Percentiles rank a stretch among this genome's conserved stretches.
Evolutionary conservation across 345 rosid genomes (phyloP).

Genomic region (Balakata baccata): DNA sequence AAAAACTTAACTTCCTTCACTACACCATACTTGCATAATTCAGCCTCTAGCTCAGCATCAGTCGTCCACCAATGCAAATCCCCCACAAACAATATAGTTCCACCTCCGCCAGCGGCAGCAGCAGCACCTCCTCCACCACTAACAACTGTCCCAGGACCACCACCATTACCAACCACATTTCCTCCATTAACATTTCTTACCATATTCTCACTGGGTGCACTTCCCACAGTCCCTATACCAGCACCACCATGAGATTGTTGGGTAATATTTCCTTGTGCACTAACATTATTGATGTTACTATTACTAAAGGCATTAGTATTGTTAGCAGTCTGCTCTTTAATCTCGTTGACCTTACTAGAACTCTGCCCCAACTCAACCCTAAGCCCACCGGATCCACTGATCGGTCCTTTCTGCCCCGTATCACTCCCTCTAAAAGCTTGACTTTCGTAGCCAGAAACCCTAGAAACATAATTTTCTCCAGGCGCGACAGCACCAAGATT

Average conservation of each 20-base stretch:
- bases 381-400: slow-evolving; percentile 41
- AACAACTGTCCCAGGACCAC: slow-evolving; percentile 9
- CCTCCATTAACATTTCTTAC: slow-evolving; percentile 19
- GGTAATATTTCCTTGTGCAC: slow-evolving; percentile 21
- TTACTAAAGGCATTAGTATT: slow-evolving; percentile 9
- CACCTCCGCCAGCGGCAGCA: slow-evolving; percentile 37
- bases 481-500: slow-evolving; percentile 35
- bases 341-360: slow-evolving; percentile 28
- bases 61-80: slow-evolving; percentile 96
- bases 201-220: slow-evolving; percentile 12
- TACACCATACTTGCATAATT: slow-evolving; percentile 56
- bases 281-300: slow-evolving; percentile 3
- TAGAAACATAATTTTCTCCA: slow-evolving; percentile 35
- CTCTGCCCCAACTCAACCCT: slow-evolving; percentile 57
- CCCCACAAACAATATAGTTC: slow-evolving; percentile 65
- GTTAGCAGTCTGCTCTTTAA: slow-evolving; percentile 37
- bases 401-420: slow-evolving; percentile 29
- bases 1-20: slow-evolving; percentile 84
- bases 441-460: slow-evolving; percentile 38
- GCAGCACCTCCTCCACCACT: slow-evolving; percentile 20
- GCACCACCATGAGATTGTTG: slow-evolving; percentile 19
- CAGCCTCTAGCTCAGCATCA: slow-evolving; percentile 72
- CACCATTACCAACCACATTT: slow-evolving; percentile 18
- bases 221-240: slow-evolving; percentile 22
- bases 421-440: slow-evolving; percentile 41